These are phyloP conservation scores for Quercus rubra DNA, from an alignment of 306 rosid genomes.

Conservation along the genomic window DNA sequence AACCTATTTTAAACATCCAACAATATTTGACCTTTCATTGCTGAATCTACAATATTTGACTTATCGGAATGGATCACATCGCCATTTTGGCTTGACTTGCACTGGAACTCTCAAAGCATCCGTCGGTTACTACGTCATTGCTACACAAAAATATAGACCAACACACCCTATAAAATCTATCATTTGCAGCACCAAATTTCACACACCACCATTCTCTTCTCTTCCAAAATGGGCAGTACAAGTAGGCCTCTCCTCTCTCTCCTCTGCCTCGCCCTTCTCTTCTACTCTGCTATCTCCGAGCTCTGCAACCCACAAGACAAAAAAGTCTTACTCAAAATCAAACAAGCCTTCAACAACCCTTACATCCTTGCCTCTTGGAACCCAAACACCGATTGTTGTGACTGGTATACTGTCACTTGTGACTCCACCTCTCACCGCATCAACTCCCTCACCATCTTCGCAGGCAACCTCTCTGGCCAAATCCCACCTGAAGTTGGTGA, in stretches of 20 bases:
- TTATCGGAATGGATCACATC: not conserved
- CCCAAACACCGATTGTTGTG: slow-evolving; percentile 55
- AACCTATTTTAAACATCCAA: too few relatives aligned
- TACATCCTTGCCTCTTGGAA: slow-evolving; percentile 62
- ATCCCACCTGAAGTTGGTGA: slow-evolving; percentile 68
- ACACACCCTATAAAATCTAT: not conserved
- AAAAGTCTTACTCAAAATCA: slow-evolving; percentile 61
- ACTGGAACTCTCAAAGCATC: not conserved
- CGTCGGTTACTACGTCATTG: not conserved
- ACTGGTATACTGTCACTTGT: slow-evolving; percentile 60
- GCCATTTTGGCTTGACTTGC: not conserved
- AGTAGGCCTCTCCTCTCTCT: not conserved
- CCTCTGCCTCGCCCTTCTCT: slow-evolving; percentile 11
- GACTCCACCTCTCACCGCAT: slow-evolving; percentile 58
- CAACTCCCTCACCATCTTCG: slow-evolving; percentile 38
- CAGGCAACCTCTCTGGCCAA: slow-evolving; percentile 39
- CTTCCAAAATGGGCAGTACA: not conserved
- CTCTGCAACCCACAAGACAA: slow-evolving; percentile 70
- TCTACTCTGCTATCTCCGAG: slow-evolving; percentile 35
- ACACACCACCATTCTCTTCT: too few relatives aligned
- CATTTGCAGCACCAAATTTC: not conserved
- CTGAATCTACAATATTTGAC: not conserved
- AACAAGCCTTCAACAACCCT: slow-evolving; percentile 63
- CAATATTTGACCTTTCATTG: too few relatives aligned
- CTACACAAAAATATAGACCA: not conserved